phyloP scores from a whole-genome alignment of 2,329 filamentous ascomycete species.

The Fusarium subglutinans region DNA sequence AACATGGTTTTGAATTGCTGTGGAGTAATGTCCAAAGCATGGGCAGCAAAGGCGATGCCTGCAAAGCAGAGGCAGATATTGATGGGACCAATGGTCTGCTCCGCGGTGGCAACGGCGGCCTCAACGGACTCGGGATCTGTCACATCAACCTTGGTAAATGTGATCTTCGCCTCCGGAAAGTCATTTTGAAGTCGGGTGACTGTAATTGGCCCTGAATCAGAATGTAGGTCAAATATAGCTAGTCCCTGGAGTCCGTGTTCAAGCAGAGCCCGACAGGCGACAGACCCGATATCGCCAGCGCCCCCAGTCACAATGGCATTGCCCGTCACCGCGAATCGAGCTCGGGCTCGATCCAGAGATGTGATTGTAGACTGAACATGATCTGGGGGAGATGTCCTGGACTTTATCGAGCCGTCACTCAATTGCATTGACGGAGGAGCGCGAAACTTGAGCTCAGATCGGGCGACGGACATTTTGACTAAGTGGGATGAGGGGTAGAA shows the following conservation, averaged over 20 bases:
- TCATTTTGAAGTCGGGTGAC: background rate
- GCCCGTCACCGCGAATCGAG: background rate
- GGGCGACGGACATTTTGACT: slow-evolving; percentile 1
- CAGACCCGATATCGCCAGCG: slow-evolving; percentile 7
- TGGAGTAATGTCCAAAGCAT: slow-evolving; percentile 67
- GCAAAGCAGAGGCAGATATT: slow-evolving; percentile 17
- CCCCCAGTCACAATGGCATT: slow-evolving; percentile 15
- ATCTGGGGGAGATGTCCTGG: background rate
- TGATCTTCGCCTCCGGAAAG: background rate
- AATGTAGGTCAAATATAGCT: slow-evolving; percentile 9
- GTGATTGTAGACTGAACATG: fast-evolving
- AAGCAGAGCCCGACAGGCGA: slow-evolving; percentile 2
- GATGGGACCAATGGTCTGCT: background rate
- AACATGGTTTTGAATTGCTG: slow-evolving; percentile 71
- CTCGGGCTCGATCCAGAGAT: background rate
- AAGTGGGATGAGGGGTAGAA: background rate
- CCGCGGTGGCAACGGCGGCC: background rate
- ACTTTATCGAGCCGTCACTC: slow-evolving; percentile 1
- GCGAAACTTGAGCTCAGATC: slow-evolving; percentile 12
- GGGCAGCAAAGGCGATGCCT: slow-evolving; percentile 49
- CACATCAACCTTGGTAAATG: slow-evolving; percentile 8
- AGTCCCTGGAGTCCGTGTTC: slow-evolving; percentile 6
- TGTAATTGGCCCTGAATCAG: background rate
- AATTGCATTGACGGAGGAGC: slow-evolving; percentile 15
- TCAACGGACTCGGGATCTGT: background rate